phyloP scores from a whole-genome alignment of 805 yeast genomes.

The Monosporozyma siamensis region DNA sequence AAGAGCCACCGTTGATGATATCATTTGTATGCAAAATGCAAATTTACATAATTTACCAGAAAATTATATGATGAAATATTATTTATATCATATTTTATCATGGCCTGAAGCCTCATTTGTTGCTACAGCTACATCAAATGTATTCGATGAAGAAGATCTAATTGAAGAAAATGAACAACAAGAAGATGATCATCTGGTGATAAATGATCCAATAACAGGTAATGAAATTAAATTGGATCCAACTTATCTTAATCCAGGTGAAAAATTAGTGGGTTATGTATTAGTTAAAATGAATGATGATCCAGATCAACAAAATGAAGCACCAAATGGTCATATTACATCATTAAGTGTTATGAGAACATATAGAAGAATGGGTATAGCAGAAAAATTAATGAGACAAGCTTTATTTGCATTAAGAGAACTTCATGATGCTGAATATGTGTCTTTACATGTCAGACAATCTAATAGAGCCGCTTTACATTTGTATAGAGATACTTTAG shows the following conservation, averaged over 20 bases:
- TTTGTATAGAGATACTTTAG: conserved; percentile 74
- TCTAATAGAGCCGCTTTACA: conserved; percentile 92
- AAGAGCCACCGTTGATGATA: conserved; percentile 75
- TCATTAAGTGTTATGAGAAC: conserved; percentile 92
- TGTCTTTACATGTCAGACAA: conserved; percentile 86
- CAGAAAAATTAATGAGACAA: conserved; percentile 84
- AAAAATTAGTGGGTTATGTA: conserved; percentile 90
- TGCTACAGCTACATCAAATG: conserved; percentile 56
- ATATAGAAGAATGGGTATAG: conserved; percentile 89
- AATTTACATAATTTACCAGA: conserved; percentile 89
- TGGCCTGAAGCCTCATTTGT: conserved; percentile 99
- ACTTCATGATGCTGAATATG: conserved; percentile 70
- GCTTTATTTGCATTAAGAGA: conserved; percentile 72
- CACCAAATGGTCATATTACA: conserved; percentile 91
- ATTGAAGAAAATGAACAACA: conserved; percentile 17
- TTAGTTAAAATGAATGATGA: conserved; percentile 96
- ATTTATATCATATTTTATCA: conserved; percentile 83
- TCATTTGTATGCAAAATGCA: conserved; percentile 94
- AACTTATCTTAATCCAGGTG: conserved; percentile 54
- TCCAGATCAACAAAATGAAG: conserved; percentile 60
- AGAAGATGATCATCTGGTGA: conserved; percentile 9
- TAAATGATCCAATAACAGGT: conserved; percentile 16
- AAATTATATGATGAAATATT: conserved; percentile 85
- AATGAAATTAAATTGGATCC: conserved; percentile 43
- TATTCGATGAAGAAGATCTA: conserved; percentile 11